Evolutionary conservation across 495 filamentous ascomycete genomes (phyloP).

Genomic region (Xylaria flabelliformis): DNA sequence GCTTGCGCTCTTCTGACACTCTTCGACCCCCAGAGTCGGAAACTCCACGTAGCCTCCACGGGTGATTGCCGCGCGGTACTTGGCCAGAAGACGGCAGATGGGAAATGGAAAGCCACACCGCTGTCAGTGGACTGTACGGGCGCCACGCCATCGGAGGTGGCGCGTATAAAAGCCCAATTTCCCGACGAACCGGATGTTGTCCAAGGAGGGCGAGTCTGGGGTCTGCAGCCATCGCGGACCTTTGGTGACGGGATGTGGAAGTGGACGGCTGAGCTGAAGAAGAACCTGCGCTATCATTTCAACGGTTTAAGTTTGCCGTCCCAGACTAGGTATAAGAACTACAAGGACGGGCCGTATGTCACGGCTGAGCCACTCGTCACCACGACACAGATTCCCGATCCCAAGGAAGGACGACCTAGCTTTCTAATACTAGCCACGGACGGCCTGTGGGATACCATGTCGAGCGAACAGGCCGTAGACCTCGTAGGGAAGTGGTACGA

Average conservation of each 20-base stretch:
- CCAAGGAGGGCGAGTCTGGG: slow-evolving; percentile 62
- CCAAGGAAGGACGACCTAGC: slow-evolving; percentile 39
- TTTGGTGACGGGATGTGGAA: slow-evolving; percentile 73
- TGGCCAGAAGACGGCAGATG: slow-evolving; percentile 53
- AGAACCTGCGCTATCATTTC: slow-evolving; percentile 51
- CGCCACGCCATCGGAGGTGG: slow-evolving; percentile 57
- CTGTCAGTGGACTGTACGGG: slow-evolving; percentile 68
- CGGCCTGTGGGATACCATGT: slow-evolving; percentile 68
- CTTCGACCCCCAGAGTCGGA: slow-evolving; percentile 56
- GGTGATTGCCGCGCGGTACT: slow-evolving; percentile 68
- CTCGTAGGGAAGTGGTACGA: slow-evolving; percentile 64
- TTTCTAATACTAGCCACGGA: slow-evolving; percentile 71
- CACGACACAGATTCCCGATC: slow-evolving; percentile 54
- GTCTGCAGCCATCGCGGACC: slow-evolving; percentile 61
- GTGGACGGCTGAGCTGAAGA: slow-evolving; percentile 58
- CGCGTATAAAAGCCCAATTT: slow-evolving; percentile 59
- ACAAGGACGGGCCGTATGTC: slow-evolving; percentile 66
- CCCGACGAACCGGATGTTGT: slow-evolving; percentile 63
- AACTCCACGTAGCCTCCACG: slow-evolving; percentile 63
- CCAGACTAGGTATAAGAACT: slow-evolving; percentile 43
- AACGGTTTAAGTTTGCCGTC: slow-evolving; percentile 50
- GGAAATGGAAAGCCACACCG: slow-evolving; percentile 55
- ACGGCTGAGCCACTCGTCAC: slow-evolving; percentile 70
- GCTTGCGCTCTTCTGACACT: slow-evolving; percentile 66
- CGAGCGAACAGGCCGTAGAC: slow-evolving; percentile 64